Evolutionary conservation across 371 early-diverging fungal species (phyloP), one percentile per base, ranked within the genome.

Genomic region (Smittium culicis): DNA sequence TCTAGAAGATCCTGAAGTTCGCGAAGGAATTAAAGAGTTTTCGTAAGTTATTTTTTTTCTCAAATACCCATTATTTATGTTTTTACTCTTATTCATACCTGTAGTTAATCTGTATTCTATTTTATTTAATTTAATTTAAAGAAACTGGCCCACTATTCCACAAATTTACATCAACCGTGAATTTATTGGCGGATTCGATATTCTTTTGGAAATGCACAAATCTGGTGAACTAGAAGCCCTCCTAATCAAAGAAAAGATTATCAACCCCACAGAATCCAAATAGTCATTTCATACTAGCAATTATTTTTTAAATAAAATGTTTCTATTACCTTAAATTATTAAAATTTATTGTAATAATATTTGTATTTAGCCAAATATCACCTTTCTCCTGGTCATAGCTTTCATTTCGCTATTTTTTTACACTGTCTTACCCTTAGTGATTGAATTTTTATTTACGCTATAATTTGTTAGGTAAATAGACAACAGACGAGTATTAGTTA

Each of bases 151-250:
- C 0, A 93, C 92, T 1, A 88, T 79, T 73, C 92, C 92, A 8
- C 93, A 92, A 84, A 79, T 98, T 1, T 98, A 94, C 74, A 82
- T 89, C 69, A 84, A 92, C 67, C 91, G 95, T 27, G 92, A 94
- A 76, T 83, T 98, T 61, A 70, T 92, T 55, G 99, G 99, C 29
- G 99, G 99, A 20, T 79, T 92, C 71, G 99, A 98, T 73, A 93
- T 94, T 72, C 79, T 96, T 29, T 81, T 85, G 59, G 92, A 93
- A 75, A 86, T 94, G 92, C 82, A 88, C 61, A 81, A 72, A 63
- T 69, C 73, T 5, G 83, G 81, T 24, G 81, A 80, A 58, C 71
- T 79, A 29, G 59, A 66, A 35, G 11, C 29, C 16, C 14, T 64
- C 5, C 25, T 64, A 17, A 28, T 32, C 1, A 64, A 64, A 30